Evolutionary conservation across 2,329 filamentous ascomycete species (phyloP), one percentile per base, ranked within the genome.

Genomic region (Hirsutella rhossiliensis): DNA sequence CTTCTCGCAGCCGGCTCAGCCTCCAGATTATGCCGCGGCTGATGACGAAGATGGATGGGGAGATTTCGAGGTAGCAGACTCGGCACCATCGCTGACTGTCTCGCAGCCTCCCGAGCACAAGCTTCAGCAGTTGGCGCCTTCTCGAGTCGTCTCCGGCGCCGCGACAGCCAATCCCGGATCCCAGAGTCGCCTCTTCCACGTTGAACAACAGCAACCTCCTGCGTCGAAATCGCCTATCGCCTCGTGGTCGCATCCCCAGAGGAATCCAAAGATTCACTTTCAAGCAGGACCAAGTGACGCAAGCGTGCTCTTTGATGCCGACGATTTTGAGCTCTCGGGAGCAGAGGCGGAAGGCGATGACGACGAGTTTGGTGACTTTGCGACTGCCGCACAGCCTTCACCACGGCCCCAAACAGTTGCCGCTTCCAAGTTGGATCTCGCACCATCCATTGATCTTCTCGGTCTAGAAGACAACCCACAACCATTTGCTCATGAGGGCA

Each of bases 221-320:
- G 13, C 34, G 5, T 37, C 34, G 17, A 17, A 17, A 11, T 17
- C 11, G 15, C 1, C 4, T 31, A 30, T 27, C 6, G 11, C 31
- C 23, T 18, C 38, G 2, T 49, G 49, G 42, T 39, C 48, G 2
- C 37, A 45, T 45, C 37, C 46, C 41, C 49, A 49, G 38, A 13
- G 12, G 3, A 43, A 23, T 28, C 45, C 54, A 28, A 56, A 52
- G 20, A 45, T 54, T 7, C 59, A 48, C 40, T 48, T 52, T 20
- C 59, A 50, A 43, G 31, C 54, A 8, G 41, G 47, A 9, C 47
- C 58, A 12, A 48, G 56, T 1, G 62, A 76, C 38, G 60, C 73
- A 2, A 73, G 78, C 50, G 72, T 86, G 4, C 63, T 86, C 3
- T 86, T 86, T 56, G 81, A 86, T 59, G 80, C 75, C 31, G 72